A percentile compares a stretch with the other conserved stretches of the same genome.
Conservation (phyloP, 768 basidiomycete genomes). For the Psilocybe cyanescens region DNA sequence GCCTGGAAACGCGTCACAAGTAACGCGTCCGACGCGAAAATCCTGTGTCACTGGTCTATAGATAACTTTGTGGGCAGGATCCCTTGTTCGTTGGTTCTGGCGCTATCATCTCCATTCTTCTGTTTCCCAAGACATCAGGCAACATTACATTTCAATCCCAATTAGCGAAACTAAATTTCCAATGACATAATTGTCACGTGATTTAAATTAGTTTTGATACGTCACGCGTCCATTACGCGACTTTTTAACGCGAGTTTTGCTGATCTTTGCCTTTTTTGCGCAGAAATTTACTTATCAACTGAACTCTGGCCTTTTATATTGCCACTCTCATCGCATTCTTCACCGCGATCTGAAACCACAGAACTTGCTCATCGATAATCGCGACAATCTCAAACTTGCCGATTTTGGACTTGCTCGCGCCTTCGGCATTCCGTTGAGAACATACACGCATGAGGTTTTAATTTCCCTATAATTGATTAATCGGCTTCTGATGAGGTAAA, state of each 20-base stretch:
- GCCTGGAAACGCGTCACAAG: conserved; percentile 21
- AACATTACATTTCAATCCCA: conserved; percentile 8
- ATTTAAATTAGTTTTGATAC: conserved; percentile 26
- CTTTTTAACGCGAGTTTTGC: conserved; percentile 1
- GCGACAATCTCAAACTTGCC: conserved; percentile 91
- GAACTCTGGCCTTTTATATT: conserved; percentile 88
- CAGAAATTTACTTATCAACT: conserved; percentile 98
- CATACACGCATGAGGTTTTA: conserved; percentile 71
- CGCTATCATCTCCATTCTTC: conserved; percentile 13
- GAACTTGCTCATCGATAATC: conserved; percentile 89
- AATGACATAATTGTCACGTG: conserved; percentile 32
- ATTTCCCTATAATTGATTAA: conserved; percentile 6
- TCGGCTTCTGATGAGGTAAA: conserved; percentile 1
- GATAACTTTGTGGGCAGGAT: not conserved
- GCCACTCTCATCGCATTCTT: conserved; percentile 95
- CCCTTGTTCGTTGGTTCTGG: conserved; percentile 5
- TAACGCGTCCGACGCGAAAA: conserved; percentile 27
- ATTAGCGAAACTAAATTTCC: conserved; percentile 12
- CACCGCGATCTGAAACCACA: conserved; percentile 97
- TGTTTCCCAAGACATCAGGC: conserved; percentile 17
- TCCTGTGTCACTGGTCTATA: conserved; percentile 3
- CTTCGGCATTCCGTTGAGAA: conserved; percentile 97
- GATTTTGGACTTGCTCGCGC: conserved; percentile 97
- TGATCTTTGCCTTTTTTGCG: conserved; percentile 10
- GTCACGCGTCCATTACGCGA: conserved; percentile 26